Evolutionary conservation across 768 basidiomycete species (phyloP), one percentile per base, ranked within the genome.

Genomic region (Sutorius australiensis): DNA sequence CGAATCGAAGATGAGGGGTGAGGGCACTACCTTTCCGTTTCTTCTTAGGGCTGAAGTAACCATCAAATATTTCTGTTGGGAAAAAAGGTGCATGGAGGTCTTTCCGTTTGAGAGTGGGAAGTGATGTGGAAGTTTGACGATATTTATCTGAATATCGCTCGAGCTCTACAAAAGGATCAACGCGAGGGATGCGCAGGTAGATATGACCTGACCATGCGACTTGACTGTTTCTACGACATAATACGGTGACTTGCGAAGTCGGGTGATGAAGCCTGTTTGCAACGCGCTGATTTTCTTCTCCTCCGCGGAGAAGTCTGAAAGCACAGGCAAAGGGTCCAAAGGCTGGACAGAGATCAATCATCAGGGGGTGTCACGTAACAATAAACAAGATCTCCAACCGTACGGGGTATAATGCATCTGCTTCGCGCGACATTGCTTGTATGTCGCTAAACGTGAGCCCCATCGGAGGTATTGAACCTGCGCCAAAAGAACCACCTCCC

Each of bases 131-230:
- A 8, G 82, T 83, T 3, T 84, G 81, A 7, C 84, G 79, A 66
- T 92, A 91, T 69, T 88, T 89, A 70, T 93, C 91, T 16, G 89
- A 90, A 66, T 91, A 93, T 28, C 87, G 82, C 39, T 86, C 82
- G 5, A 92, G 71, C 39, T 90, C 91, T 89, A 55, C 6, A 13
- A 37, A 49, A 32, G 11, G 12, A 39, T 65, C 46, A 60, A 48
- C 8, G 21, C 6, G 11, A 24, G 7, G 41, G 12, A 9, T 8
- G 14, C 16, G 13, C 32, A n/a, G n/a, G 19, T 19, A 24, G 34
- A 42, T 27, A 3, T 16, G 43, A 27, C 58, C 70, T 43, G 49
- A 79, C 78, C 89, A 45, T 76, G 78, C 4, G 86, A 81, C 70
- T 85, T 90, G 11, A 77, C 79, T 36, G 76, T 69, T 68, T 93